Percentiles rank a stretch among this genome's conserved stretches.
phyloP scores from a whole-genome alignment of 1,284 basidiomycete genomes.

The Papiliotrema flavescens region DNA sequence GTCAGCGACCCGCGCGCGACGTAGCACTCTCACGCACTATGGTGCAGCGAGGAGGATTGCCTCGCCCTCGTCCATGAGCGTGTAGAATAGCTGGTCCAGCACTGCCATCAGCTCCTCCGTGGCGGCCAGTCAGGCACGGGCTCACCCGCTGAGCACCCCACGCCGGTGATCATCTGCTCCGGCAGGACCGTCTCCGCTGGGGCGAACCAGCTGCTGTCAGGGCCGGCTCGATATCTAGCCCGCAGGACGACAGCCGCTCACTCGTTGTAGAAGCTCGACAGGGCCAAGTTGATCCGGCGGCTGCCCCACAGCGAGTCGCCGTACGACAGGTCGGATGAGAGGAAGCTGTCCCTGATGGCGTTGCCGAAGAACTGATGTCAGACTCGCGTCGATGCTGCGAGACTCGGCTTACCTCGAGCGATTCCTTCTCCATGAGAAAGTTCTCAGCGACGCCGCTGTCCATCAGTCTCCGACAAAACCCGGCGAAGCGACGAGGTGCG shows the following conservation, averaged over 20 bases:
- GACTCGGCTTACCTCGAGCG: conserved; percentile 27
- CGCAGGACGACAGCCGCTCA: conserved; percentile 6
- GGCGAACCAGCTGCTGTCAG: conserved; percentile 24
- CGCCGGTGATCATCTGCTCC: conserved; percentile 42
- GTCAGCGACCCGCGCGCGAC: conserved; percentile 15
- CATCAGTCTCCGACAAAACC: background rate
- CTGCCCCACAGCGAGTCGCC: conserved; percentile 46
- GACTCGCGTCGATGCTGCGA: background rate
- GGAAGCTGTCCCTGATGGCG: conserved; percentile 35
- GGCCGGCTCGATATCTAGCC: conserved; percentile 3
- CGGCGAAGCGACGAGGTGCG: no score
- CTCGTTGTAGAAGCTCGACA: conserved; percentile 40
- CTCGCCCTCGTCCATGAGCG: conserved; percentile 49
- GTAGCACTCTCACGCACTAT: conserved; percentile 27
- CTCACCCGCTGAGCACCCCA: conserved; percentile 40
- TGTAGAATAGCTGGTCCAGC: conserved; percentile 49
- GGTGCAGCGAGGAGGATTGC: conserved; percentile 45
- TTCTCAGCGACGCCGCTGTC: conserved; percentile 50
- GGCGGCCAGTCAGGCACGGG: background rate
- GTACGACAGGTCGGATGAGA: conserved; percentile 36
- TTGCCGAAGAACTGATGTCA: conserved; percentile 33
- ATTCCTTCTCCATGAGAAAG: conserved; percentile 46
- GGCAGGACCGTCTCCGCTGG: conserved; percentile 32
- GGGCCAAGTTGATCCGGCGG: conserved; percentile 38
- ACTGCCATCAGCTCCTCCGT: conserved; percentile 15